Evolutionary conservation across 2,329 filamentous ascomycete species (phyloP).

Genomic region (Teratosphaeria pseudoeucalypti): DNA sequence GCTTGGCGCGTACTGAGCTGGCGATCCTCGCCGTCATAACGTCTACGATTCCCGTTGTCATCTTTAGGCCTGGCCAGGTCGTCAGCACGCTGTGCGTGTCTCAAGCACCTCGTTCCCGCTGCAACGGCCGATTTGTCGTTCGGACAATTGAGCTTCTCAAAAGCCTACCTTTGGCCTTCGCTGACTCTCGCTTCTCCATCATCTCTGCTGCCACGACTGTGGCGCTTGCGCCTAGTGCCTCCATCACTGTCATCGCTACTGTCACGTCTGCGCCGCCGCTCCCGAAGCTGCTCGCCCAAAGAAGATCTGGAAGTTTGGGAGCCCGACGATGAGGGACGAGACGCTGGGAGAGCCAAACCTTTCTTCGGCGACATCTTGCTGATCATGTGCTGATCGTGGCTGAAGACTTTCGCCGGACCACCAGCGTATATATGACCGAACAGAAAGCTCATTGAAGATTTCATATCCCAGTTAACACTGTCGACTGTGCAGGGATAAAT

Average conservation of each 20-base stretch:
- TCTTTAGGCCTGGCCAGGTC: background rate
- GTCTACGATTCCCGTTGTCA: background rate
- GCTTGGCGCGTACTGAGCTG: background rate
- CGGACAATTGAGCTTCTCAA: too few relatives aligned
- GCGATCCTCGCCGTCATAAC: background rate
- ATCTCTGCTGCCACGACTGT: background rate
- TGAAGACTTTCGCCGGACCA: conserved; percentile 40
- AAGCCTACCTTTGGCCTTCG: background rate
- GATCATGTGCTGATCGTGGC: conserved; percentile 56
- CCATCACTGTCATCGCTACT: background rate
- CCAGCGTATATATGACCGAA: conserved; percentile 60
- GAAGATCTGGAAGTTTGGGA: background rate
- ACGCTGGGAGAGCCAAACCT: background rate
- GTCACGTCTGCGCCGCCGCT: background rate
- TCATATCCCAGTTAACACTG: conserved; percentile 50
- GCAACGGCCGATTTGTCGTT: too few relatives aligned
- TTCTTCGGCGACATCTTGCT: background rate
- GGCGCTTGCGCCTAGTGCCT: background rate
- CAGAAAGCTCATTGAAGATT: conserved; percentile 53
- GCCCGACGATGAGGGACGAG: background rate
- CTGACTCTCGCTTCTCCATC: background rate
- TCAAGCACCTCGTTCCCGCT: too few relatives aligned
- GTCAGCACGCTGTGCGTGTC: background rate
- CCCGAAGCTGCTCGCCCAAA: background rate
- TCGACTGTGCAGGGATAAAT: conserved; percentile 72